Evolutionary conservation across 2,329 filamentous ascomycete species (phyloP).

Genomic region (Pseudonectria buxi): DNA sequence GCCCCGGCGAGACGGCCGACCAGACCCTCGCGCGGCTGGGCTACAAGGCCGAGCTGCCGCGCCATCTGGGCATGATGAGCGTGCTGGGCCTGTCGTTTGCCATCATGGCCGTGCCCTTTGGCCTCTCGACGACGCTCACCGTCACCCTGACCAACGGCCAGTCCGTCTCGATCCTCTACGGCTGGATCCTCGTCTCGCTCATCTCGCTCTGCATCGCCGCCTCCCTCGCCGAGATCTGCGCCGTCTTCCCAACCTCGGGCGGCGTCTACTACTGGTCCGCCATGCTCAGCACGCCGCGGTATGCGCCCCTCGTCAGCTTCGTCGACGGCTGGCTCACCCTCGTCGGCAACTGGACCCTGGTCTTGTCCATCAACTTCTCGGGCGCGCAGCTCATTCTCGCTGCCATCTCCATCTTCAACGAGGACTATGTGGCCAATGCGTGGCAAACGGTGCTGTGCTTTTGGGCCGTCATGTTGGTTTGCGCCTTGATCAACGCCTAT

Average conservation of each 20-base stretch:
- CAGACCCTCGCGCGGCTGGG: constrained; percentile 40
- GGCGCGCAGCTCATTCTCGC: constrained; percentile 63
- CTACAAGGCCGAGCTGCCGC: constrained; percentile 43
- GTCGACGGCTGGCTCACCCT: constrained; percentile 69
- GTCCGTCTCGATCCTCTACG: constrained; percentile 68
- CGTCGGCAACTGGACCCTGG: constrained; percentile 64
- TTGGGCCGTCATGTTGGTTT: constrained; percentile 56
- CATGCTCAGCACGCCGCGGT: constrained; percentile 53
- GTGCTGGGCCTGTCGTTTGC: constrained; percentile 44
- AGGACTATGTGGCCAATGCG: constrained; percentile 49
- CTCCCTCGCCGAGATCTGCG: constrained; percentile 66
- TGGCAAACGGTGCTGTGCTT: constrained; percentile 76
- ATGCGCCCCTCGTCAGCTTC: constrained; percentile 60
- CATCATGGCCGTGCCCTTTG: constrained; percentile 46
- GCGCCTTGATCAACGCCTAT: constrained; percentile 63
- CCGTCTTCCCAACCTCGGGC: constrained; percentile 55
- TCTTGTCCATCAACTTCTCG: constrained; percentile 64
- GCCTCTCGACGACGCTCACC: constrained; percentile 41
- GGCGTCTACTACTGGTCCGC: constrained; percentile 72
- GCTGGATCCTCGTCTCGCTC: constrained; percentile 53
- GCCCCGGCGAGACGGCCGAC: constrained; percentile 24
- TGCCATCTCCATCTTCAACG: constrained; percentile 59
- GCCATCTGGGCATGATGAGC: constrained; percentile 43
- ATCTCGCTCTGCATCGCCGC: constrained; percentile 67
- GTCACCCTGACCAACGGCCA: constrained; percentile 63